Conservation (phyloP, 2,329 filamentous ascomycete genomes). For the Phaeosphaeriaceae sp. region DNA sequence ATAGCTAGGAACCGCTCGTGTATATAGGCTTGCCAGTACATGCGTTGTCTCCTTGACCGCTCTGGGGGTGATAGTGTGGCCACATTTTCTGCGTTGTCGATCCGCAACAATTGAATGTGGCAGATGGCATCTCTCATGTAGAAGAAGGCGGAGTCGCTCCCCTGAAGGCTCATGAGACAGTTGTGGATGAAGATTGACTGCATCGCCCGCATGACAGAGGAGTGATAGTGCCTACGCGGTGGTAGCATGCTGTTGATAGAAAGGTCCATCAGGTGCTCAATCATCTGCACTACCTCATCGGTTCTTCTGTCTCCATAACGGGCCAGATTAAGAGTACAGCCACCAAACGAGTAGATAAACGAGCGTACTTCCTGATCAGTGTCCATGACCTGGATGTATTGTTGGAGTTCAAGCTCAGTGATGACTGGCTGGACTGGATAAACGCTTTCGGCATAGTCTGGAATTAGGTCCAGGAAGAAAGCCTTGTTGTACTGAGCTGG, state of each 20-base stretch:
- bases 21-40: conserved; percentile 64
- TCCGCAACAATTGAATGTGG: conserved; percentile 46
- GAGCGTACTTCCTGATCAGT: conserved; percentile 48
- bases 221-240: conserved; percentile 47
- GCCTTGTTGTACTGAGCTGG: conserved; percentile 27
- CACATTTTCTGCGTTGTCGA: conserved; percentile 50
- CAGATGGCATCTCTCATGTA: conserved; percentile 59
- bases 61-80: conserved; percentile 44
- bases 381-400: conserved; percentile 47
- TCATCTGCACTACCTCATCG: conserved; percentile 39
- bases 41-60: conserved; percentile 53
- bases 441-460: conserved; percentile 53
- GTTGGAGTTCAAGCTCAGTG: conserved; percentile 48
- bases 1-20: conserved; percentile 64
- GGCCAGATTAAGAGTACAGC: conserved; percentile 54
- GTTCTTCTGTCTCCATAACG: conserved; percentile 41
- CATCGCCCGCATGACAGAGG: conserved; percentile 56
- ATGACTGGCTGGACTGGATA: conserved; percentile 58
- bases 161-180: conserved; percentile 57
- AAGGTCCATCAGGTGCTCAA: conserved; percentile 42
- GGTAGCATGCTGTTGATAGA: conserved; percentile 48
- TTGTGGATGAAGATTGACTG: conserved; percentile 62
- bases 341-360: conserved; percentile 55
- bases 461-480: conserved; percentile 54
- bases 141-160: conserved; percentile 57